A percentile compares a stretch with the other conserved stretches of the same genome.
These are phyloP conservation scores for Microdochium trichocladiopsis DNA, from an alignment of 2,329 filamentous ascomycete genomes.

Conservation along the genomic window DNA sequence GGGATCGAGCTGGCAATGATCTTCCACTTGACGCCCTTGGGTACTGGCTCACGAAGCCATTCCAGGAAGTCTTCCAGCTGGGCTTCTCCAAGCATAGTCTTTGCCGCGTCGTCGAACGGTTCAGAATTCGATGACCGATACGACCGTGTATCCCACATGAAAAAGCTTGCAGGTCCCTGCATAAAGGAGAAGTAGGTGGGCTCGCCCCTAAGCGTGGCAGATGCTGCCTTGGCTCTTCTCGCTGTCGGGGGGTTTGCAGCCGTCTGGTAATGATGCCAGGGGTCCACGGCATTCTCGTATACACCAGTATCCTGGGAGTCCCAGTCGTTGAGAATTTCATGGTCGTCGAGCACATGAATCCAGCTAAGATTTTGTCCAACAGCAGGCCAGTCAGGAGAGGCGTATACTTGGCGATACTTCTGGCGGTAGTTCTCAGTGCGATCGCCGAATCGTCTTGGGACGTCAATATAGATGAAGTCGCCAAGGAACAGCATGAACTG, in stretches of 20 bases:
- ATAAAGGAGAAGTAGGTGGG: conserved; percentile 80
- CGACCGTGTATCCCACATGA: conserved; percentile 85
- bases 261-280: conserved; percentile 82
- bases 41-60: conserved; percentile 68
- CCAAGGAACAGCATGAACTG: conserved; percentile 80
- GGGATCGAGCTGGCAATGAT: conserved; percentile 85
- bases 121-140: conserved; percentile 67
- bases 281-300: conserved; percentile 72
- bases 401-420: conserved; percentile 94
- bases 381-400: conserved; percentile 81
- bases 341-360: conserved; percentile 95
- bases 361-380: conserved; percentile 79
- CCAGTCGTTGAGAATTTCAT: conserved; percentile 96
- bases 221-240: conserved; percentile 37
- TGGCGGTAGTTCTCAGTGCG: conserved; percentile 71
- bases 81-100: conserved; percentile 78
- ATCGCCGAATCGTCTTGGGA: conserved; percentile 71
- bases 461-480: conserved; percentile 88
- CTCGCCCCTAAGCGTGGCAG: conserved; percentile 27
- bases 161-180: conserved; percentile 88
- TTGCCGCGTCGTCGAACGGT: conserved; percentile 54
- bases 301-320: conserved; percentile 72
- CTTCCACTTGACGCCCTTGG: conserved; percentile 82
- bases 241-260: conserved; percentile 73
- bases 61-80: conserved; percentile 75